These are phyloP conservation scores for Ambrosia artemisiifolia DNA, from an alignment of 129 eudicot genomes.

Conservation along the genomic window DNA sequence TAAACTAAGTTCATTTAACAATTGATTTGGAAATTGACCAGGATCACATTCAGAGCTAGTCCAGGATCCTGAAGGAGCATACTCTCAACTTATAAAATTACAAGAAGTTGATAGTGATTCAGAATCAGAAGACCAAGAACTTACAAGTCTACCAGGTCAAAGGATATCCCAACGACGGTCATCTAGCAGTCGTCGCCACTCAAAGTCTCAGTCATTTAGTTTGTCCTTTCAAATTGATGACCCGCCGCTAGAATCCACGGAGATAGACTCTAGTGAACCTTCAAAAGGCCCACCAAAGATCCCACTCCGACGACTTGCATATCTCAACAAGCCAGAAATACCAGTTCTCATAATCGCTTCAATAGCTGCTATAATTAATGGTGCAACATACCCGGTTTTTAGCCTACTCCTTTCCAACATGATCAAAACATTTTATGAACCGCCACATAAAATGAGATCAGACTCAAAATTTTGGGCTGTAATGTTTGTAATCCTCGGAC, in stretches of 20 bases:
- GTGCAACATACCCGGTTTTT: slow-evolving; percentile 58
- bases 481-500: slow-evolving; percentile 61
- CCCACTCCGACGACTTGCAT: slow-evolving; percentile 59
- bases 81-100: slow-evolving; percentile 21
- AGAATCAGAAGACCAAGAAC: slow-evolving; percentile 24
- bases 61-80: slow-evolving; percentile 27
- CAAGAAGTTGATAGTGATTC: slow-evolving; percentile 7
- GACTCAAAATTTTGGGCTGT: slow-evolving; percentile 75
- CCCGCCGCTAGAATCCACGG: slow-evolving; percentile 16
- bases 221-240: slow-evolving; percentile 27
- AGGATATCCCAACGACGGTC: slow-evolving; percentile 36
- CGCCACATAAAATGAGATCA: slow-evolving; percentile 44
- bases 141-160: slow-evolving; percentile 8
- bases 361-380: slow-evolving; percentile 56
- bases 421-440: slow-evolving; percentile 58
- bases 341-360: slow-evolving; percentile 62
- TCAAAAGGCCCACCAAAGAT: slow-evolving; percentile 45
- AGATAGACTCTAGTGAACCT: slow-evolving; percentile 9
- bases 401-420: slow-evolving; percentile 58
- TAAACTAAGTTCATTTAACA: too few relatives aligned
- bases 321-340: slow-evolving; percentile 84
- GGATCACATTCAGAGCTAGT: slow-evolving; percentile 20
- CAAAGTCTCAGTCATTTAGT: slow-evolving; percentile 47
- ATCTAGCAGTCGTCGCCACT: slow-evolving; percentile 60
- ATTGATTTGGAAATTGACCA: slow-evolving; percentile 4